Base-by-base conservation (phyloP, 306 rosid species). In the Cucumis melo region DNA sequence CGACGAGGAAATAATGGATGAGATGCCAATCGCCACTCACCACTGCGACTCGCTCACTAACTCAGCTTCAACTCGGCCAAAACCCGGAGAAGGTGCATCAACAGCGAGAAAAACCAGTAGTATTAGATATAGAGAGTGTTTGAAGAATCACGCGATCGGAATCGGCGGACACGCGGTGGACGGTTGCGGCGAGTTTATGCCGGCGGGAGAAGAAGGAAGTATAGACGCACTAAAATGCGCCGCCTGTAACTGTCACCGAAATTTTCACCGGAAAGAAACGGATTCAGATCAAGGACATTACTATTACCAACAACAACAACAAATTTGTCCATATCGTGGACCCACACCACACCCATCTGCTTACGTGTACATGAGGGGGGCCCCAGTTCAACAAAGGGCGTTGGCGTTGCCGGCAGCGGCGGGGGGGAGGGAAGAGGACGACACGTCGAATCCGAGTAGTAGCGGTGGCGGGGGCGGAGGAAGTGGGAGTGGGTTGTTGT, bases 211-310 rank as follows among this genome's bases (percentile, higher is more conserved):
- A 8, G 96, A 88, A 68, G 97, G 97, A 1, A 82, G 92, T 6
- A 80, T 93, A 2, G 97, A 93, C 78, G 93, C 89, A 12, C 89
- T 91, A 9, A 88, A 83, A 77, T 93, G 98, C 83, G 98, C 97
- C 56, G 97, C 98, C 24, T 93, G 98, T 72, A 83, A 80, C 87
- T 93, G 98, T 56, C 98, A 93, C 88, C 95, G 98, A 24, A 93
- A 91, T 59, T 93, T 93, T 75, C 98, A 93, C 84, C 91, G 95
- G 39, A 89, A 88, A 38, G 95, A 91, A 81, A 80, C 80, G 15
- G 78, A 58, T 1, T 85, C 74, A 19, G 84, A 78, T 6, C 89
- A 24, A 7, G 81, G 21, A 21, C 13, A 77, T 19, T 15, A 57
- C 65, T 56, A 54, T 14, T 71, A 38, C 46, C 86, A 76, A 54